Percentiles rank a stretch among this genome's conserved stretches.
These are phyloP conservation scores for Pecoramyces ruminantium DNA, from an alignment of 192 early-diverging fungal species.

Conservation along the genomic window DNA sequence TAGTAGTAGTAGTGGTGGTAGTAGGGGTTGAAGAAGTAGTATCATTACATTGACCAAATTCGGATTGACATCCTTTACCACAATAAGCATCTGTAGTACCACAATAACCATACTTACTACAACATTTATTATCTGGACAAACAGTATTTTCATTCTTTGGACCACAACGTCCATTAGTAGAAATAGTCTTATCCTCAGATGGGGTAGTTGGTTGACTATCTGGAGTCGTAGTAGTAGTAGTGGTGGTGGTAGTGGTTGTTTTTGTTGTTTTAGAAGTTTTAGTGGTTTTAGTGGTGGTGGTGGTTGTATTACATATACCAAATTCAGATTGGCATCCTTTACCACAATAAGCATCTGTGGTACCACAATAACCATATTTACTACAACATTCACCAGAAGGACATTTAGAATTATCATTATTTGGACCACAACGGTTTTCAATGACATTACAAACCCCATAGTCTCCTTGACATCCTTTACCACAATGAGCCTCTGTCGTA, in stretches of 20 bases:
- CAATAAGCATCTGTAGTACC: neutral
- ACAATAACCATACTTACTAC: neutral
- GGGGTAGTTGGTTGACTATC: too few species aligned
- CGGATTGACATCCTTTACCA: neutral
- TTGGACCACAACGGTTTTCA: neutral
- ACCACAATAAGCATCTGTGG: neutral
- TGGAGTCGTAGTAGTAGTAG: neutral
- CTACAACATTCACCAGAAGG: neutral
- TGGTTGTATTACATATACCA: neutral
- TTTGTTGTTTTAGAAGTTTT: too few species aligned
- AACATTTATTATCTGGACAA: neutral
- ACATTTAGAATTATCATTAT: neutral
- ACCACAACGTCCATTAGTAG: neutral
- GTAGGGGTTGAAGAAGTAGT: too few species aligned
- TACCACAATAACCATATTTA: neutral
- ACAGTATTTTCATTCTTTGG: neutral
- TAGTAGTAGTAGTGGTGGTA: too few species aligned
- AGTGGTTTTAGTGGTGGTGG: neutral
- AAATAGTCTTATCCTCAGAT: too few species aligned
- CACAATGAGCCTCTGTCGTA: too few species aligned
- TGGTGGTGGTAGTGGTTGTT: too few species aligned
- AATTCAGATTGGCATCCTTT: slow-evolving; percentile 2
- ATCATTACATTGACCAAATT: neutral
- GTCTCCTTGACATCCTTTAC: too few species aligned
- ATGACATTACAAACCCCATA: neutral